Base-by-base conservation (phyloP, 2,329 filamentous ascomycete genomes). In the Penicillium janthinellum region DNA sequence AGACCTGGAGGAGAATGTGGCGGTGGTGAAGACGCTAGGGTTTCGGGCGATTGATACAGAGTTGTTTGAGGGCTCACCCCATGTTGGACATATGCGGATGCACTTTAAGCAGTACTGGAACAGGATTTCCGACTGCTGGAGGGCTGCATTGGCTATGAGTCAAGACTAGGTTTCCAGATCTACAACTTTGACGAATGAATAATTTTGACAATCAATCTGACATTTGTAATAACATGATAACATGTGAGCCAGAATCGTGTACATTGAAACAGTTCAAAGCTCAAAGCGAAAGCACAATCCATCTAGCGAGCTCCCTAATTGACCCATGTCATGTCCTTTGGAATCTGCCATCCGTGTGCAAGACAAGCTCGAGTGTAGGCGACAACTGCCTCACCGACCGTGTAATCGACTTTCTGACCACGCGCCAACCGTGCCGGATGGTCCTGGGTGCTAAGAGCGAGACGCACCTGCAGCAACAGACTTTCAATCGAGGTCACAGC, bases 391-490 rank as follows among this genome's bases (percentile, higher is more conserved):
- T 96, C 92, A 0, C 71, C 72, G 5, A 91, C 82, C 0, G 80
- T 79, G 70, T 96, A 96, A 63, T 90, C 84, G 1, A 25, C 56
- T 15, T 60, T 11, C 8, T 38, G 47, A 2, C 41, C 60, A 17
- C 83, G 62, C 25, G 83, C 81, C 12, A 96, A 78, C n/a, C 90
- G 84, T 15, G 91, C 93, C 0, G 91, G 91, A 44, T 74, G 77
- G 0, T 95, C 89, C 1, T 79, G 78, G 51, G 83, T 88, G 56
- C 82, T 86, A 14, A 96, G 84, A 0, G 91, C 91, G 77, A 96
- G 78, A 22, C 90, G 88, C 25, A 97, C 88, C 73, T 96, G 90
- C 28, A 96, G 73, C 14, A 97, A 78, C 3, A 96, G 87, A 54
- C 86, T 89, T 72, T 96, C 92, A 65, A 96, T 87, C 17, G 85